Evolutionary conservation across 495 filamentous ascomycete species (phyloP).

Genomic region (Hypoxylon fragiforme): DNA sequence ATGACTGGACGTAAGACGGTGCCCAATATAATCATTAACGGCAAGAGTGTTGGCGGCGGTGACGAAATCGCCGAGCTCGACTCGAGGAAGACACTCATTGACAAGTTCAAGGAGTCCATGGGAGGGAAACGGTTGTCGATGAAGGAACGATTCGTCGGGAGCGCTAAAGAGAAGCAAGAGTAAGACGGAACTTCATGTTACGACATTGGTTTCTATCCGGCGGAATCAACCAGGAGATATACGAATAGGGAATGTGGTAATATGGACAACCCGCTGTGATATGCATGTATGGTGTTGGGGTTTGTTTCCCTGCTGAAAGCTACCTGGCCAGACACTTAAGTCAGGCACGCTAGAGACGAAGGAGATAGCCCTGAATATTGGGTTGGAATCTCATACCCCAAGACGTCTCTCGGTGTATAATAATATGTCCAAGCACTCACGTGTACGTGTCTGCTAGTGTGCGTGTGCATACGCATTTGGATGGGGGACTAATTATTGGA

Average conservation of each 20-base stretch:
- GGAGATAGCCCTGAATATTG: conserved; percentile 10
- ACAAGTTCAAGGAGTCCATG: conserved; percentile 69
- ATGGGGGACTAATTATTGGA: too few species aligned
- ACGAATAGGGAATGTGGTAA: conserved; percentile 22
- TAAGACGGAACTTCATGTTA: conserved; percentile 6
- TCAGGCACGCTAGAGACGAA: conserved; percentile 3
- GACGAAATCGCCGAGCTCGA: conserved; percentile 82
- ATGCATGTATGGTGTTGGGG: conserved; percentile 32
- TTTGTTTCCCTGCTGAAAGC: conserved; percentile 15
- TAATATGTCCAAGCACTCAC: conserved; percentile 7
- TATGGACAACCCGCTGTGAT: conserved; percentile 15
- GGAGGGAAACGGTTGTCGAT: conserved; percentile 68
- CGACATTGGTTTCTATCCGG: conserved; percentile 2
- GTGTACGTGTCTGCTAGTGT: too few species aligned
- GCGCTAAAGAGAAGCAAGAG: conserved; percentile 28
- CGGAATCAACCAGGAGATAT: conserved; percentile 3
- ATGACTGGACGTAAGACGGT: conserved; percentile 84
- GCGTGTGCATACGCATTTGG: too few species aligned
- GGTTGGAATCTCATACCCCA: conserved; percentile 8
- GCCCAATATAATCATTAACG: conserved; percentile 87
- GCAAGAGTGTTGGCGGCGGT: conserved; percentile 85
- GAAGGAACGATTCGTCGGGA: conserved; percentile 43
- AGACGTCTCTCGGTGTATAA: conserved; percentile 16
- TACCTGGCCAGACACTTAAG: conserved; percentile 12
- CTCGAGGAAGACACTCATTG: conserved; percentile 64